Conservation (phyloP, 2,329 filamentous ascomycete genomes). For the Penicillium italicum region DNA sequence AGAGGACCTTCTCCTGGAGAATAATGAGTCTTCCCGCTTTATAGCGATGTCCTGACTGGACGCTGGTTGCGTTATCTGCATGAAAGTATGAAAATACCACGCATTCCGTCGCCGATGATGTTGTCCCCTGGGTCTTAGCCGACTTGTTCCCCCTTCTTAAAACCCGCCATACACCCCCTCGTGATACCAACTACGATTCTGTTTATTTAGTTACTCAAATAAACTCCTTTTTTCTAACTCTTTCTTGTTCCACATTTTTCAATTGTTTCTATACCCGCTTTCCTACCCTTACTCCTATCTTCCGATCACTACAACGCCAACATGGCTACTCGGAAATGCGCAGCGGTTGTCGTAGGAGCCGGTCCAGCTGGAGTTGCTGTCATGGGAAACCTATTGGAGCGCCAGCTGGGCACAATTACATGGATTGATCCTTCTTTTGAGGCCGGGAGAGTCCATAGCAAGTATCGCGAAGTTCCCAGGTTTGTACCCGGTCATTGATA, state of each 20-base stretch:
- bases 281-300: not conserved
- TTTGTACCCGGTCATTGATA: conserved; percentile 18
- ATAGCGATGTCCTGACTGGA: conserved; percentile 21
- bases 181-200: conserved; percentile 2
- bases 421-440: conserved; percentile 60
- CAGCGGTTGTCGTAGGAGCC: conserved; percentile 57
- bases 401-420: conserved; percentile 50
- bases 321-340: conserved; percentile 40
- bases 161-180: not conserved
- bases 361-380: conserved; percentile 59
- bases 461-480: conserved; percentile 60
- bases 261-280: not conserved
- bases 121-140: conserved; percentile 15
- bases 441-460: conserved; percentile 51
- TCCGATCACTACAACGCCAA: conserved; percentile 2
- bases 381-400: conserved; percentile 60
- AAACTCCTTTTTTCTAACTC: not conserved
- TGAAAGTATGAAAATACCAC: conserved; percentile 13
- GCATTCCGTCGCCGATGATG: conserved; percentile 14
- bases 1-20: not conserved
- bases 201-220: conserved; percentile 22
- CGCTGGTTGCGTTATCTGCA: conserved; percentile 25
- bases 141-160: conserved; percentile 8
- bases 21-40: not conserved
- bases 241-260: not conserved